Conservation (phyloP, 306 rosid genomes). For the Begonia masoniana region DNA sequence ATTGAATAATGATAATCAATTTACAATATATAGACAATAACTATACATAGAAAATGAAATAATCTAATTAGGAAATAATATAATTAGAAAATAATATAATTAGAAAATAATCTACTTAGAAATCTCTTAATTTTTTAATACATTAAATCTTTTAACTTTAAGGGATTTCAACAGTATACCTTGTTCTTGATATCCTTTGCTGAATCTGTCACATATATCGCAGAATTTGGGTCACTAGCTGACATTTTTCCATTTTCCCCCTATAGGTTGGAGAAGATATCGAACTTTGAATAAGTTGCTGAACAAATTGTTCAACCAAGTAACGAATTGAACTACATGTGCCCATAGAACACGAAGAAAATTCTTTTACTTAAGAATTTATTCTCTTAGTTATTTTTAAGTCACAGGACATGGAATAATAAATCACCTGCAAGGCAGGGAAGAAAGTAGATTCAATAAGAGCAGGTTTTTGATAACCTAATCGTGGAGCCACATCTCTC, state of each 20-base stretch:
- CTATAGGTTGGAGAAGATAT: conserved; percentile 28
- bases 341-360: not conserved
- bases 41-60: too few relatives aligned
- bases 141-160: too few relatives aligned
- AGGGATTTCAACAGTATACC: conserved; percentile 11
- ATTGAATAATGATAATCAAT: too few relatives aligned
- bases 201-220: conserved; percentile 92
- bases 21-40: too few relatives aligned
- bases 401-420: not conserved
- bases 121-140: too few relatives aligned
- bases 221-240: conserved; percentile 95
- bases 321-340: not conserved
- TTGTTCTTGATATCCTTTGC: conserved; percentile 69
- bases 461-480: conserved; percentile 78
- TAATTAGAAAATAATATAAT: too few relatives aligned
- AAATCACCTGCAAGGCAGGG: conserved; percentile 86
- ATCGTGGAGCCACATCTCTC: conserved; percentile 83
- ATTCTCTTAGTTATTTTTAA: not conserved
- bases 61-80: too few relatives aligned
- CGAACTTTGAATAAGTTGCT: not conserved
- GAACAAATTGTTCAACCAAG: not conserved
- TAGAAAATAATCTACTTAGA: too few relatives aligned
- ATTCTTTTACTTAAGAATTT: not conserved
- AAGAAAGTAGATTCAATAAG: conserved; percentile 80
- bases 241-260: conserved; percentile 97